A percentile compares a stretch with the other conserved stretches of the same genome.
Conservation (phyloP, 176 grass and related monocot species). For the Aegilops umbellulata region DNA sequence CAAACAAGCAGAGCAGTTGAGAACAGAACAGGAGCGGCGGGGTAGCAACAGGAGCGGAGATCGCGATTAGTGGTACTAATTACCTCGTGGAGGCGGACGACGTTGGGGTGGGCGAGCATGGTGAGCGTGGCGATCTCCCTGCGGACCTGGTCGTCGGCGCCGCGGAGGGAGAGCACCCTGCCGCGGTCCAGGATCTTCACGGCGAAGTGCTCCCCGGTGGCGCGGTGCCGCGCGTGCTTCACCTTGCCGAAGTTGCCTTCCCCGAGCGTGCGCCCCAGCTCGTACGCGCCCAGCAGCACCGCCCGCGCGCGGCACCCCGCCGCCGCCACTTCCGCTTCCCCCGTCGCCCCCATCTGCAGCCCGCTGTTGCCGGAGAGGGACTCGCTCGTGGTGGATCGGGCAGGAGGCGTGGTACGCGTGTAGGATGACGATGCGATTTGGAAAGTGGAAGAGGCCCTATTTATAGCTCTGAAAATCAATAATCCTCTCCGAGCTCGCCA, state of each 20-base stretch:
- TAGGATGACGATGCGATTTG: not conserved
- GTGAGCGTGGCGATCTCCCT: constrained; percentile 77
- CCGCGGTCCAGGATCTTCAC: constrained; percentile 81
- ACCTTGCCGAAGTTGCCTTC: constrained; percentile 94
- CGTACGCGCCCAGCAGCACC: constrained; percentile 59
- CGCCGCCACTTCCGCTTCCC: not conserved
- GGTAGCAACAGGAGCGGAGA: not conserved
- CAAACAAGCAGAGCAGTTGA: not conserved
- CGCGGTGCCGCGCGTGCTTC: constrained; percentile 57
- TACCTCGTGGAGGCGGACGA: constrained; percentile 89
- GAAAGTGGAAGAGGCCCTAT: not conserved
- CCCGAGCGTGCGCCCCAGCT: constrained; percentile 68
- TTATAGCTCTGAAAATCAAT: not conserved
- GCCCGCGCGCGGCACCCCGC: not conserved
- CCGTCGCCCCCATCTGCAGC: not conserved
- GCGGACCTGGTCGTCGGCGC: constrained; percentile 64
- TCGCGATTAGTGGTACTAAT: not conserved
- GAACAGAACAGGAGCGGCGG: not conserved
- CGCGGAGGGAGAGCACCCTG: constrained; percentile 46
- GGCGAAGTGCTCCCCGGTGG: constrained; percentile 57
- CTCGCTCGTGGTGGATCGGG: not conserved
- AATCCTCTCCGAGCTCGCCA: not conserved
- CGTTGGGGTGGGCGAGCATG: constrained; percentile 71
- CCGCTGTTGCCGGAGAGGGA: too few species aligned
- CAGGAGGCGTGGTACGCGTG: not conserved